phyloP scores from a whole-genome alignment of 371 early-diverging fungal species.

The Apophysomyces sp. region DNA sequence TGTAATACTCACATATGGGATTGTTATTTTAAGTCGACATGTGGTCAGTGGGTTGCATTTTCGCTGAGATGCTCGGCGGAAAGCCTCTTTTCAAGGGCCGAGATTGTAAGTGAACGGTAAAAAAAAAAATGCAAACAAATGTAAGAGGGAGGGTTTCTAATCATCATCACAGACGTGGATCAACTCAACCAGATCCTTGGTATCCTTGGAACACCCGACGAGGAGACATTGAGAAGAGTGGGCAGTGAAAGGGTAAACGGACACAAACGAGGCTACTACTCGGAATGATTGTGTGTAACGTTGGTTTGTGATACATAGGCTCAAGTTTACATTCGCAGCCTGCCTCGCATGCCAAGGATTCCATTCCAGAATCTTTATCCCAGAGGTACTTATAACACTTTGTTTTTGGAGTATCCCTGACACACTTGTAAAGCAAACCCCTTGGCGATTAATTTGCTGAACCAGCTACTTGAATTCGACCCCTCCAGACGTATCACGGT shows the following conservation, averaged over 20 bases:
- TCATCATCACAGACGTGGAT: slow-evolving; percentile 72
- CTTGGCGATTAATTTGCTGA: slow-evolving; percentile 79
- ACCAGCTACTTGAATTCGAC: slow-evolving; percentile 78
- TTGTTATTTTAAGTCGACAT: slow-evolving; percentile 73
- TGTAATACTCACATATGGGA: neutral
- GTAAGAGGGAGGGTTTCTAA: neutral
- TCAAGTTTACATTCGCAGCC: slow-evolving; percentile 91
- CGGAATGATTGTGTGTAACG: slow-evolving; percentile 13
- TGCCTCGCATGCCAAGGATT: slow-evolving; percentile 87
- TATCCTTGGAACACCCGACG: slow-evolving; percentile 97
- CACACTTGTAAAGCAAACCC: slow-evolving; percentile 38
- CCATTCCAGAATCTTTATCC: slow-evolving; percentile 87
- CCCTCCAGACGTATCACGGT: slow-evolving; percentile 81
- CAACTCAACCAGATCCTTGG: slow-evolving; percentile 98
- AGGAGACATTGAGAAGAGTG: slow-evolving; percentile 85
- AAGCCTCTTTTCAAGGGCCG: slow-evolving; percentile 89
- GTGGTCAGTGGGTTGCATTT: slow-evolving; percentile 98
- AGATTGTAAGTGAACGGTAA: slow-evolving; percentile 78
- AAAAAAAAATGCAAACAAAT: too few relatives aligned
- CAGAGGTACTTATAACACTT: slow-evolving; percentile 23
- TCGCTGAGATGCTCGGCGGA: slow-evolving; percentile 94
- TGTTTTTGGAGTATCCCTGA: neutral
- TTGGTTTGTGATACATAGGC: slow-evolving; percentile 56
- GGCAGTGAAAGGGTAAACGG: slow-evolving; percentile 69
- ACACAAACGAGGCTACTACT: neutral